Evolutionary conservation across 1,284 basidiomycete species (phyloP), one percentile per base, ranked within the genome.

Genomic region (Cystobasidium pallidum): DNA sequence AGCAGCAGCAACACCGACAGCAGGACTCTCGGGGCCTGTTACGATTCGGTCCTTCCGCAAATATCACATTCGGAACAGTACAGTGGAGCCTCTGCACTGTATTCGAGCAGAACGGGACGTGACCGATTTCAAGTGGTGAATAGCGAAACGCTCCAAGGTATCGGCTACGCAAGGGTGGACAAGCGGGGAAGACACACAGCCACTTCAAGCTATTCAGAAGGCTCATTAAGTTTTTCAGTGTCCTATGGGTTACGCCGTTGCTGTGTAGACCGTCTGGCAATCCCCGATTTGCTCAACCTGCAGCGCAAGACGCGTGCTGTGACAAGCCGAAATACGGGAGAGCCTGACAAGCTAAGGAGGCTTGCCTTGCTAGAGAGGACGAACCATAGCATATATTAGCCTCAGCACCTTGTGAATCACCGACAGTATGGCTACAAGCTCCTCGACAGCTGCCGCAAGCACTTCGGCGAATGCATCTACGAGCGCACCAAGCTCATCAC

Each of bases 401-500:
- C n/a, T 45, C 36, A 13, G 11, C 43, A 3, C 15, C 6, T 3
- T 8, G 43, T n/a, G 11, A 11, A 45, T 6, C 43, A 15, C 4
- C 43, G 19, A 51, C 49, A 26, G 4, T 51, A 51, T 51, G 49
- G 49, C 24, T 7, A 24, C 49, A 24, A 51, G 49, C 49, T 24
- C 54, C 8, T 57, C 54, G 34, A 32, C 11, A 4, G 54, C 28
- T 34, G 10, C 54, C n/a, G 32, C 54, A 17, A 57, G 54, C 54
- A 57, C 28, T 36, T 34, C 54, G 19, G 30, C 30, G 30, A n/a
- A 57, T 17, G 54, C 54, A 57, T 34, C 54, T 2, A 34, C 30
- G 3, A 57, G 54, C 19, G 54, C 30, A 34, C 26, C 54, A 32
- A 57, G 54, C 54, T 57, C 54, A n/a, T 57, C 54, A 30, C 19